phyloP scores from a whole-genome alignment of 208 protist genomes.

The Leptomonas seymouri region DNA sequence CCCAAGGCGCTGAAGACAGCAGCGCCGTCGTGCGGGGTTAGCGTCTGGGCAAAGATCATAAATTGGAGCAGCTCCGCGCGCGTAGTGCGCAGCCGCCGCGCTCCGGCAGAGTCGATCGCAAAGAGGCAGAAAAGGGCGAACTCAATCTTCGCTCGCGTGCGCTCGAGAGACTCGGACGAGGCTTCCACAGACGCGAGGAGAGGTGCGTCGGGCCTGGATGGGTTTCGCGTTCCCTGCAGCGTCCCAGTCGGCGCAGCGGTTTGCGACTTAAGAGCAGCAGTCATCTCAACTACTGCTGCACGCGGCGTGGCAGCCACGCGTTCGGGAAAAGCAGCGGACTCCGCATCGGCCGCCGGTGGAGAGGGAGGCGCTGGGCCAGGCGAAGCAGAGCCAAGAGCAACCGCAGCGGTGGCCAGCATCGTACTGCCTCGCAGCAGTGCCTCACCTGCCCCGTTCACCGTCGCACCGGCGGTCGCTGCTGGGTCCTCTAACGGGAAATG shows the following conservation, averaged over 20 bases:
- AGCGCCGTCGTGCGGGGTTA: slow-evolving; percentile 1
- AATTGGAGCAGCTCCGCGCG: slow-evolving; percentile 20
- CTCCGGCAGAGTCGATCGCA: slow-evolving; percentile 17
- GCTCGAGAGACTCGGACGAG: neutral
- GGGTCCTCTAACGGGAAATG: neutral
- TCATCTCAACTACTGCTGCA: no score
- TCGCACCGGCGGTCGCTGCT: neutral
- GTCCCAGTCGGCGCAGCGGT: no score
- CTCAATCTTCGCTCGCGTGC: slow-evolving; percentile 13
- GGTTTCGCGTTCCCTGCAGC: no score
- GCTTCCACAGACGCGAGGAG: neutral
- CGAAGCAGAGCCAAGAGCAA: no score
- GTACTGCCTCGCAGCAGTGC: neutral
- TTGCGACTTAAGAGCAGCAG: no score
- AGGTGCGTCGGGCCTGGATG: neutral
- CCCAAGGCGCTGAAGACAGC: slow-evolving; percentile 1
- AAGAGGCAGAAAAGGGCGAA: slow-evolving; percentile 30
- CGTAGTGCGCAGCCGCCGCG: slow-evolving; percentile 8
- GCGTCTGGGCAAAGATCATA: slow-evolving; percentile 5
- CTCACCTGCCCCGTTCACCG: neutral
- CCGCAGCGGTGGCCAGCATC: no score
- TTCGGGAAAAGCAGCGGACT: no score
- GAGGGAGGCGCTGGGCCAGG: neutral
- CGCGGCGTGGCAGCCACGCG: no score
- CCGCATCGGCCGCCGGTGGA: no score